These are phyloP conservation scores for Aspergillus affinis DNA, from an alignment of 495 filamentous ascomycete genomes.

Conservation along the genomic window DNA sequence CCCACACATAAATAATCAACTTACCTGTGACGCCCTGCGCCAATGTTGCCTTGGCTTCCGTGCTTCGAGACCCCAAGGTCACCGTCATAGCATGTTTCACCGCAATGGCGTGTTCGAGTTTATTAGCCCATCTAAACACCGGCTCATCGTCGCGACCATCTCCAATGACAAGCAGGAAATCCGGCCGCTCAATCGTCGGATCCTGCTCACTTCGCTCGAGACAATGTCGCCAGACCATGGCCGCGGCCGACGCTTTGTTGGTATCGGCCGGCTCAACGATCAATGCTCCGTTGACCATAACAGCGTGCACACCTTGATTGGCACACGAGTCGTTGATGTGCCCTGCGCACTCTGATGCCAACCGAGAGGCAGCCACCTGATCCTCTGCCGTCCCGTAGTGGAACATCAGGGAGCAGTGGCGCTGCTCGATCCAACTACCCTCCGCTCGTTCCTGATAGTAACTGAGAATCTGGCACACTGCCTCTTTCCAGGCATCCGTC, in stretches of 20 bases:
- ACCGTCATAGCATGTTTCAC: constrained; percentile 77
- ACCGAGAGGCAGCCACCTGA: constrained; percentile 63
- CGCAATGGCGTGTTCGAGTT: constrained; percentile 51
- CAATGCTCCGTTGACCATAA: constrained; percentile 74
- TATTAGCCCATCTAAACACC: constrained; percentile 90
- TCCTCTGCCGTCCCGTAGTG: constrained; percentile 84
- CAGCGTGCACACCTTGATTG: constrained; percentile 76
- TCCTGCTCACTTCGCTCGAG: constrained; percentile 35
- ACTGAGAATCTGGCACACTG: constrained; percentile 70
- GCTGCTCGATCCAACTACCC: constrained; percentile 80
- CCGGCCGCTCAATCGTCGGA: constrained; percentile 46
- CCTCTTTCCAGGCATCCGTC: constrained; percentile 72
- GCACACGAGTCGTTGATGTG: constrained; percentile 92
- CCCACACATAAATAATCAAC: not conserved
- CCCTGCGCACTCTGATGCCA: constrained; percentile 82
- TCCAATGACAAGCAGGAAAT: constrained; percentile 84
- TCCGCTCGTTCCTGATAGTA: constrained; percentile 90
- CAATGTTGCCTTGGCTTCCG: constrained; percentile 79
- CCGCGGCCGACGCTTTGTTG: constrained; percentile 80
- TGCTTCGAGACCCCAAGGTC: constrained; percentile 78
- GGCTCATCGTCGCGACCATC: constrained; percentile 91
- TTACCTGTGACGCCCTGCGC: constrained; percentile 85
- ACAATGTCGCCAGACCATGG: constrained; percentile 61
- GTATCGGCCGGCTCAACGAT: constrained; percentile 77
- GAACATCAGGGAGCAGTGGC: constrained; percentile 83